phyloP scores from a whole-genome alignment of 2,329 filamentous ascomycete species.

The Alternaria brassicae region DNA sequence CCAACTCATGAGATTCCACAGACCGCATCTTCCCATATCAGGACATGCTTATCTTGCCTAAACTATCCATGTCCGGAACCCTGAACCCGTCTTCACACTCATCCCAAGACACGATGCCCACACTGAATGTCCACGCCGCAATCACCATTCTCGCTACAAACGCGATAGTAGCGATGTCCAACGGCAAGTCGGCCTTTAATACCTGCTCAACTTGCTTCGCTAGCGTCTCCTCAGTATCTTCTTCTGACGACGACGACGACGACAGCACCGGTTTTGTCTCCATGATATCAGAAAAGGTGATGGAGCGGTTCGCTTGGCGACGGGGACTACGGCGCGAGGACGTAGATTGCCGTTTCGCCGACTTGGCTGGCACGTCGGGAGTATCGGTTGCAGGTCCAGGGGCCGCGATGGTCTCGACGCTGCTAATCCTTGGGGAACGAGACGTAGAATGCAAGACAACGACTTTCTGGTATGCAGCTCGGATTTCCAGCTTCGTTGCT shows the following conservation, averaged over 20 bases:
- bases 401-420: neutral
- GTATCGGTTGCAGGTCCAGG: neutral
- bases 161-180: conserved; percentile 33
- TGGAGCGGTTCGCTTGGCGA: conserved; percentile 17
- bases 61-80: conserved; percentile 12
- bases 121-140: conserved; percentile 44
- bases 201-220: conserved; percentile 34
- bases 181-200: conserved; percentile 36
- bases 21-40: neutral
- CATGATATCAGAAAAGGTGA: neutral
- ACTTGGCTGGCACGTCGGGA: neutral
- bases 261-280: conserved; percentile 4
- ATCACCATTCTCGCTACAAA: conserved; percentile 38
- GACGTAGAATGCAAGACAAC: conserved; percentile 12
- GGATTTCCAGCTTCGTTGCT: conserved; percentile 31
- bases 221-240: conserved; percentile 18
- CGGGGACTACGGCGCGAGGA: neutral
- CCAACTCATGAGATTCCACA: too few relatives aligned
- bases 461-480: conserved; percentile 32
- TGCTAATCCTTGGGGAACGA: neutral
- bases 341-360: conserved; percentile 10
- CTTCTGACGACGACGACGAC: neutral
- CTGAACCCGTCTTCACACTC: conserved; percentile 26
- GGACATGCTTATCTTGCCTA: conserved; percentile 19
- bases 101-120: conserved; percentile 36